Base-by-base conservation (phyloP, 2,329 filamentous ascomycete species). In the Colletotrichum abscissum region DNA sequence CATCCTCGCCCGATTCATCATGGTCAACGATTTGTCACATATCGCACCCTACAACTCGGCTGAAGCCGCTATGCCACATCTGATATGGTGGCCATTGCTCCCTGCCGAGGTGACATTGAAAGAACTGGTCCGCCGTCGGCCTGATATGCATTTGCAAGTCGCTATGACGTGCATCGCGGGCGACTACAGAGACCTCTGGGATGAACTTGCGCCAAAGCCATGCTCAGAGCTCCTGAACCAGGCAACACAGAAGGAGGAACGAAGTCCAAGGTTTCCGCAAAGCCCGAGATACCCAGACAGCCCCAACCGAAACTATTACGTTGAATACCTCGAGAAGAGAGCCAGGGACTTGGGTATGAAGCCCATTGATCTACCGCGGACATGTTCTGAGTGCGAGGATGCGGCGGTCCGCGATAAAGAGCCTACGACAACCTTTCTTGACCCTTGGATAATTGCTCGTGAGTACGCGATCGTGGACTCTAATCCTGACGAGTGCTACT, bases 1-100 rank as follows among this genome's bases (percentile, higher is more conserved):
- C 7, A 76, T 78, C 54, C 72, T 77, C 54, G 79, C 79, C 6
- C 70, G 79, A 5, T 75, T 76, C 66, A 79, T 79, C 67, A 80
- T 80, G 78, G 76, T 72, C 57, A 80, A 80, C 64, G 78, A 78
- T 26, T 65, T 80, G 14, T 77, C 76, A 3, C 66, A 69, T 9
- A 74, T 76, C 19, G 65, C 63, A 2, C 46, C 55, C 4, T 22
- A 19, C 11, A 58, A 1, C 1, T 38, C 64, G 1, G 3, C 33
- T 16, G 14, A 22, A 33, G 55, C 54, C 22, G 35, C 46, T 5
- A 42, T 68, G 42, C 66, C 66, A 2, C n/a, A 16, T 4, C 2
- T 72, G 30, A 74, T 72, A 2, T 72, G 69, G 69, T 72, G 66
- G 30, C 69, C 73, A 3, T 22, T 63, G 49, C n/a, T 52, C 16